Base-by-base conservation (phyloP, 768 basidiomycete genomes). In the Kwoniella mangroviensis region DNA sequence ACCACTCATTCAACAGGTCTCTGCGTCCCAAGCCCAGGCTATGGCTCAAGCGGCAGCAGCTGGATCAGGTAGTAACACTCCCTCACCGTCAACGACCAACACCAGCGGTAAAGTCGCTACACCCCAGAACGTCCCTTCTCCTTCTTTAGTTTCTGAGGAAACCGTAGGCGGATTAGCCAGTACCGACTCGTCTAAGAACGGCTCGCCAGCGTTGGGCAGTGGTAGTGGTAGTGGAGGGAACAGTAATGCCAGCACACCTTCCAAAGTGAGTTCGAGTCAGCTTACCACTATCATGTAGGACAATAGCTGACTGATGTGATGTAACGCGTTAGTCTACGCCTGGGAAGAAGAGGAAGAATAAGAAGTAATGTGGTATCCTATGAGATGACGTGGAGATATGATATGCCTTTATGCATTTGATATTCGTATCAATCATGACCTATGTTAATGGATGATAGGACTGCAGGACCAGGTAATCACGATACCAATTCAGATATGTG, bases 291-390 rank as follows among this genome's bases (percentile, higher is more conserved):
- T 24, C 34, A n/a, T 19, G 19, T 3, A 22, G 3, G 65, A 51
- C 15, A 15, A 6, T 12, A 4, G 66, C 42, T 58, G 65, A 56
- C 56, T 19, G 13, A 45, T 24, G 4, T 34, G 45, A 49, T 6
- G 42, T 49, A 15, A 4, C 43, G 13, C 54, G 12, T 5, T 41
- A 54, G 72, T 63, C 68, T 15, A 80, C 75, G 40, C 75, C 79
- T 28, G 67, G 65, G 3, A 78, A 76, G 69, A 81, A 81, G 74
- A 81, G 78, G 76, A 74, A 75, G n/a, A 79, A 77, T 70, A 81
- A 79, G 68, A 73, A 73, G 69, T 70, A 60, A 1, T 40, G 21
- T 24, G 19, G 41, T 41, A 19, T 19, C 56, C 12, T n/a, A 26
- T n/a, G 9, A 41, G 60, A 26, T 11, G n/a, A 19, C 13, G 15